A percentile compares a stretch with the other conserved stretches of the same genome.
phyloP scores from a whole-genome alignment of 2,329 filamentous ascomycete species.

The Neoascochyta sp. region DNA sequence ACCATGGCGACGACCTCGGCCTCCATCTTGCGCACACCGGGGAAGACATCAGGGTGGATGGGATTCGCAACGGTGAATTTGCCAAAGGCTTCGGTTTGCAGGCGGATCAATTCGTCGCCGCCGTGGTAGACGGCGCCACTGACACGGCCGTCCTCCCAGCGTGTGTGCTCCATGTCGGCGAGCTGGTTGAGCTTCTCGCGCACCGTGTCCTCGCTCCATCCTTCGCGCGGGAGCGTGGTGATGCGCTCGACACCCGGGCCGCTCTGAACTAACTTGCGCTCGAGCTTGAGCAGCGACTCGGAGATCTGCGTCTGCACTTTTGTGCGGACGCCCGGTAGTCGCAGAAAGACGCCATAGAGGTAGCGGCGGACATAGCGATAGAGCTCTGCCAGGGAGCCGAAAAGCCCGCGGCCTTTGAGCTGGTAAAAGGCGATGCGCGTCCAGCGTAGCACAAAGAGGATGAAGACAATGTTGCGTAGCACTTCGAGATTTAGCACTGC shows the following conservation, averaged over 20 bases:
- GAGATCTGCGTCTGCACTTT: constrained; percentile 82
- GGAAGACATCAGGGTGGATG: constrained; percentile 97
- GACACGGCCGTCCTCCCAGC: constrained; percentile 94
- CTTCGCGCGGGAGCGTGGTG: constrained; percentile 73
- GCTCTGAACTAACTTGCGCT: constrained; percentile 75
- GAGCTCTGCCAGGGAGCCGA: constrained; percentile 72
- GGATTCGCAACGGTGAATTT: constrained; percentile 95
- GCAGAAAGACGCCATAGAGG: constrained; percentile 80
- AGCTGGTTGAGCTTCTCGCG: constrained; percentile 75
- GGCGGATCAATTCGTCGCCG: constrained; percentile 71
- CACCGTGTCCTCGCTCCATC: constrained; percentile 75
- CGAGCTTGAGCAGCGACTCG: constrained; percentile 74
- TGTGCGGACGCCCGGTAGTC: constrained; percentile 77
- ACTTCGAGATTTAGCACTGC: constrained; percentile 63
- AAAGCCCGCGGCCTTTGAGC: constrained; percentile 79
- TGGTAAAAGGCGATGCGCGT: constrained; percentile 76
- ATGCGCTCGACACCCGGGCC: constrained; percentile 69
- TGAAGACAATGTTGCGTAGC: constrained; percentile 83
- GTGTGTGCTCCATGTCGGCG: constrained; percentile 83
- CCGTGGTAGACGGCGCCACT: constrained; percentile 96
- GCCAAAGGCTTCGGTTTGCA: constrained; percentile 90
- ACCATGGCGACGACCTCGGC: constrained; percentile 96
- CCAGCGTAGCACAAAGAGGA: constrained; percentile 82
- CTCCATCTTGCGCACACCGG: constrained; percentile 98
- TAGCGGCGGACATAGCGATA: constrained; percentile 69